phyloP scores from a whole-genome alignment of 148 eudicot genomes.

The Gaultheria prostrata region DNA sequence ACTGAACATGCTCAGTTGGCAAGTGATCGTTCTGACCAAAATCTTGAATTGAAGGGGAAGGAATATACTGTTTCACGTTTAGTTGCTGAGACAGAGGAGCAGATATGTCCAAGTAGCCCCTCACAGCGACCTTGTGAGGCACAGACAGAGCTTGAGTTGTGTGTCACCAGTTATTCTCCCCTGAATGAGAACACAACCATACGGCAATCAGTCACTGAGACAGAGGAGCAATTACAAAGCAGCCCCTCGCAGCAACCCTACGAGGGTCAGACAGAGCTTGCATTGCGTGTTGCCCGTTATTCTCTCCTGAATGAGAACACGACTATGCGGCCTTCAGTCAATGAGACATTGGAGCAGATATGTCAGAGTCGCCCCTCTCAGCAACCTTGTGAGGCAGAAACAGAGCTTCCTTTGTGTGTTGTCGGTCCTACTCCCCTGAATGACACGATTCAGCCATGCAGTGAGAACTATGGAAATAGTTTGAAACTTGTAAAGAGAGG shows the following conservation, averaged over 20 bases:
- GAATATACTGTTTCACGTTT: not conserved
- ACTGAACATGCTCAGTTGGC: not conserved
- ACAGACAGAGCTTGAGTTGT: not conserved
- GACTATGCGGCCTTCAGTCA: not conserved
- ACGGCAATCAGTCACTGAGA: not conserved
- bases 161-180: not conserved
- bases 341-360: constrained; percentile 3
- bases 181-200: not conserved
- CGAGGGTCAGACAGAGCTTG: not conserved
- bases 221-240: constrained; percentile 9
- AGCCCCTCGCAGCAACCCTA: not conserved
- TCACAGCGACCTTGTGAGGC: constrained; percentile 3
- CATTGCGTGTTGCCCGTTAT: not conserved
- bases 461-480: not conserved
- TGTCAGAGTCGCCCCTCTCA: constrained; percentile 6
- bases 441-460: not conserved
- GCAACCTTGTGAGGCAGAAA: not conserved
- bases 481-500: not conserved
- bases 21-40: not conserved
- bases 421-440: not conserved
- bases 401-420: not conserved
- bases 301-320: constrained; percentile 6
- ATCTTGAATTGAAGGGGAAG: not conserved
- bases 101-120: constrained; percentile 5
- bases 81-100: constrained; percentile 1